Base-by-base conservation (phyloP, 139 green algal species). In the Yamagishiella unicocca region DNA sequence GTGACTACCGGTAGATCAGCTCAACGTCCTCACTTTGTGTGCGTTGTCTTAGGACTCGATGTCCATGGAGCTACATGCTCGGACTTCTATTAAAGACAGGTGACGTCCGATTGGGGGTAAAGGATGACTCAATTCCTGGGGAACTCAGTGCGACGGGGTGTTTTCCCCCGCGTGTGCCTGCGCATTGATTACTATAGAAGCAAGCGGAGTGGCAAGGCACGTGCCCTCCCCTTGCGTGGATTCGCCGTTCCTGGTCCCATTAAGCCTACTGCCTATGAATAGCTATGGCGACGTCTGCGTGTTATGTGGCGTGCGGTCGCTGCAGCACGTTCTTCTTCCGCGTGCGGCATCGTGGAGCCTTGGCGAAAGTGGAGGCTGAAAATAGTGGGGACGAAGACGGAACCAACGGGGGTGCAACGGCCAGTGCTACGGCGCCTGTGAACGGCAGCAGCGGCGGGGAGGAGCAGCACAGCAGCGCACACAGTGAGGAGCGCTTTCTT, bases 241-340 rank as follows among this genome's bases (percentile, higher is more conserved):
- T 58, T 17, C 50, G 12, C 50, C 50, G 12, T 58, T 17, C 50
- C 17, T 58, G 12, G 14, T 17, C 50, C 50, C 17, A 25, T 17
- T 58, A 25, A 12, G 14, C 50, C 12, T 58, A 17, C 27, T 2
- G 38, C 45, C 12, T 5, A 42, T 40, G 29, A 0, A n/a, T 55
- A 70, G 67, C n/a, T n/a, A n/a, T n/a, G n/a, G n/a, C n/a, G n/a
- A n/a, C n/a, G n/a, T n/a, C n/a, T n/a, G n/a, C n/a, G n/a, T n/a
- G n/a, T n/a, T n/a, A n/a, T n/a, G n/a, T n/a, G n/a, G n/a, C n/a
- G n/a, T n/a, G n/a, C n/a, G n/a, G n/a, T 19, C 27, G 62, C 14
- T 87, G 58, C 91, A 95, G 90, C 76, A 94, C 91, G 9, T 97
- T 96, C 87, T 93, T 92, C 58, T 96, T 97, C 62, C 89, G 94